Evolutionary conservation across 192 early-diverging fungal genomes (phyloP).

Genomic region (Backusella psychrophila): DNA sequence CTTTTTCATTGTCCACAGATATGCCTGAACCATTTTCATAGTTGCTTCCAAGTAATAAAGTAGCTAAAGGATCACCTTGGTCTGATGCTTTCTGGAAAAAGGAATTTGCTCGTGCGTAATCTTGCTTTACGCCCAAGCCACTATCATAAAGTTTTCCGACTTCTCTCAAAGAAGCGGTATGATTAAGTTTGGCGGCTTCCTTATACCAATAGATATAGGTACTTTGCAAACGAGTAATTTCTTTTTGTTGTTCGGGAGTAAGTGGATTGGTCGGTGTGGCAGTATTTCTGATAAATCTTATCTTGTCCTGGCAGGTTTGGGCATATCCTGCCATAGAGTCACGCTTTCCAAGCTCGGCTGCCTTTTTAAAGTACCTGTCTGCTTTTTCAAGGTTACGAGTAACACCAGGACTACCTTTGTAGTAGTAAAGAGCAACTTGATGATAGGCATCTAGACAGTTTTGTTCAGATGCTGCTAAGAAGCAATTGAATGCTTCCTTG

Average conservation of each 20-base stretch:
- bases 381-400: slow-evolving; percentile 29
- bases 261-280: background rate
- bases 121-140: slow-evolving; percentile 33
- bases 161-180: slow-evolving; percentile 28
- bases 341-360: slow-evolving; percentile 20
- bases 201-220: slow-evolving; percentile 28
- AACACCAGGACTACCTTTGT: slow-evolving; percentile 31
- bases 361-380: slow-evolving; percentile 31
- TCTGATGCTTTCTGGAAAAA: slow-evolving; percentile 40
- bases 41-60: slow-evolving; percentile 33
- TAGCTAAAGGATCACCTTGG: slow-evolving; percentile 32
- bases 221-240: background rate
- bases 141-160: slow-evolving; percentile 37
- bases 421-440: slow-evolving; percentile 32
- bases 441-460: slow-evolving; percentile 29
- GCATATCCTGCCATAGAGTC: slow-evolving; percentile 25
- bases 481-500: slow-evolving; percentile 38
- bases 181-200: slow-evolving; percentile 35
- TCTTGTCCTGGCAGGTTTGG: slow-evolving; percentile 13
- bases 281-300: slow-evolving; percentile 11
- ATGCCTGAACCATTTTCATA: slow-evolving; percentile 43
- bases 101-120: slow-evolving; percentile 24
- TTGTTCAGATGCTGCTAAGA: slow-evolving; percentile 26
- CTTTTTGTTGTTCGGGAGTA: slow-evolving; percentile 11
- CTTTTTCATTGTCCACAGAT: slow-evolving; percentile 24